A percentile compares a stretch with the other conserved stretches of the same genome.
Conservation (phyloP, 2,329 filamentous ascomycete species). For the Botrytis hyacinthi region DNA sequence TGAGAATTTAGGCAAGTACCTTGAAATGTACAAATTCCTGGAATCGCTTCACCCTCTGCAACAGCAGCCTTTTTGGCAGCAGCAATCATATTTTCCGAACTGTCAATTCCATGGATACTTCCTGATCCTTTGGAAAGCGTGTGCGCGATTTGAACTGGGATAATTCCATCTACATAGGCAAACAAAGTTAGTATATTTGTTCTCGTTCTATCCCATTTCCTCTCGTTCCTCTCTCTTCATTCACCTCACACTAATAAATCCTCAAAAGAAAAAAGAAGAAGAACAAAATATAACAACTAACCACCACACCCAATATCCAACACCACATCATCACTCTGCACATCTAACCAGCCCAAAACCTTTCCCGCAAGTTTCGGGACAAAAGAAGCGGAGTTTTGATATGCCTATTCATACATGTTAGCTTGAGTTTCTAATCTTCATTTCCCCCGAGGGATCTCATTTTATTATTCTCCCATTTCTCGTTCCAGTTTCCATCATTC, state of each 20-base stretch:
- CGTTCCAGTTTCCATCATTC: too few relatives aligned
- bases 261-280: too few relatives aligned
- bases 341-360: conserved; percentile 57
- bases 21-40: conserved; percentile 32
- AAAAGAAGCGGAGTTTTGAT: conserved; percentile 60
- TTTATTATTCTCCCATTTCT: too few relatives aligned
- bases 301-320: conserved; percentile 62
- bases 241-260: not conserved
- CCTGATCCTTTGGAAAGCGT: conserved; percentile 47
- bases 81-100: conserved; percentile 57
- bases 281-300: not conserved
- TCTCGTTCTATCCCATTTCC: not conserved
- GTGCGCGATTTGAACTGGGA: conserved; percentile 54
- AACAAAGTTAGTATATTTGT: not conserved
- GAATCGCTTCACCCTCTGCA: not conserved
- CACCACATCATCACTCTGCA: conserved; percentile 56
- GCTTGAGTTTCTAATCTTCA: not conserved
- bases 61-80: conserved; percentile 45
- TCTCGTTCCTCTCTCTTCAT: not conserved
- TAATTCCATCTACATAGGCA: conserved; percentile 52
- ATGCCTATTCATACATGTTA: conserved; percentile 41
- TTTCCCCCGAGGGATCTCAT: too few relatives aligned
- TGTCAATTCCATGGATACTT: conserved; percentile 56
- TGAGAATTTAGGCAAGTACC: conserved; percentile 19
- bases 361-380: conserved; percentile 61